Evolutionary conservation across 78 protist species (phyloP).

Genomic region (Dictyostelium intermedium): DNA sequence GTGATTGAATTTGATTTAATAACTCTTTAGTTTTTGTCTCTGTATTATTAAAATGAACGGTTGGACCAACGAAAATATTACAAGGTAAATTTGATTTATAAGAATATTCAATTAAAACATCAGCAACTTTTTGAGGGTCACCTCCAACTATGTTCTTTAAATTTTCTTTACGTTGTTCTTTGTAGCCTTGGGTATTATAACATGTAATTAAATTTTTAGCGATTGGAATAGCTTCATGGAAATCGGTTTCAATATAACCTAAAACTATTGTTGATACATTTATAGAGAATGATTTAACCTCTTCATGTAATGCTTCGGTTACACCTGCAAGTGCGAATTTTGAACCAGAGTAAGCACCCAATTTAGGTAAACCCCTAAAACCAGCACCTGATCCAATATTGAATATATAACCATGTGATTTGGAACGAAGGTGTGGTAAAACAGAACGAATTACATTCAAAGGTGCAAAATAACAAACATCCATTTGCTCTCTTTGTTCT

Average conservation of each 20-base stretch:
- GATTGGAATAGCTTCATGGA: background rate
- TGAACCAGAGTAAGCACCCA: background rate
- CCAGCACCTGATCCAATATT: slow-evolving; percentile 17
- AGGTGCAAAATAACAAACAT: background rate
- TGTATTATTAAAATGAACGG: background rate
- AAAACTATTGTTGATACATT: background rate
- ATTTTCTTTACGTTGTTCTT: background rate
- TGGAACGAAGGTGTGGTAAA: slow-evolving; percentile 2
- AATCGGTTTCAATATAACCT: background rate
- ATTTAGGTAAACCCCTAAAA: background rate
- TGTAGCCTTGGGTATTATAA: background rate
- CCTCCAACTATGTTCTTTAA: background rate
- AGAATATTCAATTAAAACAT: background rate
- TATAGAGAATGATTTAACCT: slow-evolving; percentile 15
- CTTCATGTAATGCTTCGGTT: background rate
- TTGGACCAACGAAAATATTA: slow-evolving; percentile 3
- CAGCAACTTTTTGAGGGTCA: slow-evolving; percentile 9
- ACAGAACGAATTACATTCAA: background rate
- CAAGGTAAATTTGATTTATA: background rate
- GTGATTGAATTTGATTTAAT: background rate
- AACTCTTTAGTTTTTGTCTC: slow-evolving; percentile 2
- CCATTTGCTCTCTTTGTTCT: background rate
- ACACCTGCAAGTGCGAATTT: background rate
- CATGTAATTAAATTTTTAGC: background rate
- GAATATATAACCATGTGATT: slow-evolving; percentile 11